These are phyloP conservation scores for Cordyceps pruinosa DNA, from an alignment of 2,329 filamentous ascomycete species.

Conservation along the genomic window DNA sequence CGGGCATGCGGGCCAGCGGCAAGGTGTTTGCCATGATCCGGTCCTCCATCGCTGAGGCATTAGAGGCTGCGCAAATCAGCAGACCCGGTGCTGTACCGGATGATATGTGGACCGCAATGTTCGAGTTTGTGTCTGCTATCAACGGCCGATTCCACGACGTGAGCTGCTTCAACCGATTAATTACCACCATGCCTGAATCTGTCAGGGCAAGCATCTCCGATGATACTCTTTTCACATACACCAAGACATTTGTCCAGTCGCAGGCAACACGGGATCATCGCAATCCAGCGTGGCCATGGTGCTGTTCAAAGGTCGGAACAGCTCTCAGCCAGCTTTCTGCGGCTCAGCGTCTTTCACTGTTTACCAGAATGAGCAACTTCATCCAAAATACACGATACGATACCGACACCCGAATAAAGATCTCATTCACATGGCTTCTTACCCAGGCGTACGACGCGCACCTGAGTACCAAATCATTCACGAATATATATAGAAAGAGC, in stretches of 20 bases:
- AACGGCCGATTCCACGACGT: conserved; percentile 4
- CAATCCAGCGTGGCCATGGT: not conserved
- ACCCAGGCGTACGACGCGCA: conserved; percentile 16
- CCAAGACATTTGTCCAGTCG: not conserved
- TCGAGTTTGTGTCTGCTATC: not conserved
- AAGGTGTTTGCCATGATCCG: not conserved
- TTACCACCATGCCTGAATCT: not conserved
- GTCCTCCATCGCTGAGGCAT: not conserved
- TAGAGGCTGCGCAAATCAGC: not conserved
- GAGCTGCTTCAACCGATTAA: not conserved
- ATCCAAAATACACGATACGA: not conserved
- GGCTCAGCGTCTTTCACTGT: not conserved
- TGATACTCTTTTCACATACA: not conserved
- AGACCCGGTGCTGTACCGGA: not conserved
- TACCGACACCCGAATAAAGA: not conserved
- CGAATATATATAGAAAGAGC: not conserved
- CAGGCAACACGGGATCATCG: not conserved
- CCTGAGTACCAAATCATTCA: conserved; percentile 14
- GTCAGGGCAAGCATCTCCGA: not conserved
- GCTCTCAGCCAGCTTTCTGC: not conserved
- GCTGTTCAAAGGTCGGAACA: conserved; percentile 2
- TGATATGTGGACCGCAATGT: conserved; percentile 9
- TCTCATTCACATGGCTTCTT: conserved; percentile 20
- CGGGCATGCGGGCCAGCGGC: not conserved
- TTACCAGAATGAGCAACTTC: not conserved